phyloP scores from a whole-genome alignment of 202 grass and related monocot species.

The Panicum virgatum region DNA sequence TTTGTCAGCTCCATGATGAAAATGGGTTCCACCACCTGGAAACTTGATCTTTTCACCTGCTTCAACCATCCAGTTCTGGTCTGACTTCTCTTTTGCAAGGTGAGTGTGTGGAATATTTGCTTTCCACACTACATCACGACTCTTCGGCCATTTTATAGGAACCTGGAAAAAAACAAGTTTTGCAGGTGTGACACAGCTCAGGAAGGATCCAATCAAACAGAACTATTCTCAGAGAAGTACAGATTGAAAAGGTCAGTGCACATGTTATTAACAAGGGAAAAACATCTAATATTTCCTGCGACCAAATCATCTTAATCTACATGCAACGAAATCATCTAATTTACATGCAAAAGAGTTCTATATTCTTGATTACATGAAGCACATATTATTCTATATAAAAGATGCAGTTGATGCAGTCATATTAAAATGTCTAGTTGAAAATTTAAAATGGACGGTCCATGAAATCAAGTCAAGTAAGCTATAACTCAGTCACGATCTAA shows the following conservation, averaged over 20 bases:
- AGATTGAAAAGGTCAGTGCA: constrained; percentile 2
- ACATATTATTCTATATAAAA: neutral
- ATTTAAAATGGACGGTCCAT: neutral
- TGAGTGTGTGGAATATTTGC: constrained; percentile 98
- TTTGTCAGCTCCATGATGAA: constrained; percentile 97
- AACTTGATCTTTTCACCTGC: constrained; percentile 91
- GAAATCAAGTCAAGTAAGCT: constrained; percentile 13
- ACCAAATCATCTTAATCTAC: constrained; percentile 11
- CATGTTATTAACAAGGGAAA: no score
- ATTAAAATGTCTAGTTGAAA: constrained; percentile 26
- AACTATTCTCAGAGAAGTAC: neutral
- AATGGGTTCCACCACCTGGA: constrained; percentile 97
- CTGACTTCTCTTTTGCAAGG: constrained; percentile 95
- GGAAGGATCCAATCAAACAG: constrained; percentile 12
- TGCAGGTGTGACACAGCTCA: constrained; percentile 6
- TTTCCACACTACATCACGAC: constrained; percentile 95
- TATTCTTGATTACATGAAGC: constrained; percentile 24
- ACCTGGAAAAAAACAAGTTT: constrained; percentile 44
- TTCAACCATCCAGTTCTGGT: constrained; percentile 99
- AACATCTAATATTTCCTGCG: constrained; percentile 26
- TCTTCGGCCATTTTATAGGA: constrained; percentile 98
- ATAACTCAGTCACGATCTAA: neutral
- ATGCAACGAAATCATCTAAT: no score
- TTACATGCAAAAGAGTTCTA: neutral
- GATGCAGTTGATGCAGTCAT: neutral